Base-by-base conservation (phyloP, 345 rosid genomes). In the Eucalyptus curtisii region DNA sequence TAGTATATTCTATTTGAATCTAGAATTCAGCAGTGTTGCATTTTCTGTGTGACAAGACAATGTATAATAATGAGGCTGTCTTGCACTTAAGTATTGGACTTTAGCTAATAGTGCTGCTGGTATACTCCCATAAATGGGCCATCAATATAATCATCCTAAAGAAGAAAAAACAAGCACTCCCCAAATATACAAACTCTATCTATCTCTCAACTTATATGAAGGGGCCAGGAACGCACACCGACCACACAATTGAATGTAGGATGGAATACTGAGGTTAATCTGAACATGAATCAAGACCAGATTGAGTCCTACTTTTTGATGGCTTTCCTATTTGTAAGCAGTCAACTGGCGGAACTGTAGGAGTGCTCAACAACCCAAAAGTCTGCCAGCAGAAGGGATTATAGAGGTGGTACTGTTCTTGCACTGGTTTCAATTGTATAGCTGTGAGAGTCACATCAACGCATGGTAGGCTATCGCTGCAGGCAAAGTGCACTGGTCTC, bases 341-440 rank as follows among this genome's bases (percentile, higher is more conserved):
- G 87, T 89, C 94, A 17, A 98, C 95, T 12, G 99, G 99, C 52
- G 99, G 99, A 87, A 91, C 92, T 2, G 98, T 95, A 25, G 98
- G 97, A 48, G 98, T 94, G 89, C 89, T 95, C 86, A 96, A 90
- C 94, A 92, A 92, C 88, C 99, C 99, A 49, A 93, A 98, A 7
- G 98, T 93, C 93, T 95, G 94, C 99, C 99, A 98, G 91, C 99
- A 98, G 94, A 92, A 97, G n/a, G 99, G 98, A 87, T 94, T 92
- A 86, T 92, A 97, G 90, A 97, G 90, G 90, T 95, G 99, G 92
- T 97, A 96, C 44, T 68, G 85, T 90, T 93, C 95, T 90, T 95
- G 97, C 87, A 91, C 44, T 87, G 99, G 99, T 86, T 93, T 94
- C 48, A 97, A 93, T 91, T 97, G 90, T 86, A 97, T 95, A 88